Percentiles rank a stretch among this genome's conserved stretches.
phyloP scores from a whole-genome alignment of 2,329 filamentous ascomycete species.

The Exophiala sideris region DNA sequence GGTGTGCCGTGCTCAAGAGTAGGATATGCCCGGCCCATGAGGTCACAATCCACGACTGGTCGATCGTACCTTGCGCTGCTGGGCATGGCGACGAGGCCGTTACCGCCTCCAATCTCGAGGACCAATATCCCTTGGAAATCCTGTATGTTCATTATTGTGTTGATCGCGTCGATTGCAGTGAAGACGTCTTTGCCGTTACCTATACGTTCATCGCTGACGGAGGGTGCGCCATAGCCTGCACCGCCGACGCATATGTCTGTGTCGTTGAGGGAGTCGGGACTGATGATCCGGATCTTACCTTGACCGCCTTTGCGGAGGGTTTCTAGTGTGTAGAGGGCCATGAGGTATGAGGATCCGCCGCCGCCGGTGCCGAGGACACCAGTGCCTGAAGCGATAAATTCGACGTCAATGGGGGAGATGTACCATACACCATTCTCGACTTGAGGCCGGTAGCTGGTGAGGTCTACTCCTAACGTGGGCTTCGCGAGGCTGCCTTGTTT shows the following conservation, averaged over 20 bases:
- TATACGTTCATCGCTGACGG: constrained; percentile 31
- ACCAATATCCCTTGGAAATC: constrained; percentile 38
- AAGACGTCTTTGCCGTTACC: constrained; percentile 30
- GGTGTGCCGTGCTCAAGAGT: constrained; percentile 45
- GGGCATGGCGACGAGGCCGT: constrained; percentile 37
- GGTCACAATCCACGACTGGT: constrained; percentile 46
- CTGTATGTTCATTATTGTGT: constrained; percentile 31
- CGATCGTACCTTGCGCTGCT: constrained; percentile 34
- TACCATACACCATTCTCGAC: constrained; percentile 36
- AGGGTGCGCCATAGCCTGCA: constrained; percentile 44
- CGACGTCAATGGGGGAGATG: constrained; percentile 36
- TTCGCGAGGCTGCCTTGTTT: constrained; percentile 12
- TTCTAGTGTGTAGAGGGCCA: constrained; percentile 45
- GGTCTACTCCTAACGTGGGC: constrained; percentile 26
- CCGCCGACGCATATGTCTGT: constrained; percentile 42
- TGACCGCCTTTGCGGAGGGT: constrained; percentile 34
- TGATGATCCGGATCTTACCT: constrained; percentile 42
- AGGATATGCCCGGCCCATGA: constrained; percentile 50
- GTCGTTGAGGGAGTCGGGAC: constrained; percentile 38
- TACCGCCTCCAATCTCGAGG: constrained; percentile 37
- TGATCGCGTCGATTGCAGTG: constrained; percentile 38
- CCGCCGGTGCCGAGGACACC: constrained; percentile 40
- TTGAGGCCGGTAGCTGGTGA: constrained; percentile 34
- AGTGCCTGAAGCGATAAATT: constrained; percentile 38
- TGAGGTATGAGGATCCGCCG: constrained; percentile 42